Evolutionary conservation across 495 filamentous ascomycete species (phyloP).

Genomic region (Lophiotrema nucula): DNA sequence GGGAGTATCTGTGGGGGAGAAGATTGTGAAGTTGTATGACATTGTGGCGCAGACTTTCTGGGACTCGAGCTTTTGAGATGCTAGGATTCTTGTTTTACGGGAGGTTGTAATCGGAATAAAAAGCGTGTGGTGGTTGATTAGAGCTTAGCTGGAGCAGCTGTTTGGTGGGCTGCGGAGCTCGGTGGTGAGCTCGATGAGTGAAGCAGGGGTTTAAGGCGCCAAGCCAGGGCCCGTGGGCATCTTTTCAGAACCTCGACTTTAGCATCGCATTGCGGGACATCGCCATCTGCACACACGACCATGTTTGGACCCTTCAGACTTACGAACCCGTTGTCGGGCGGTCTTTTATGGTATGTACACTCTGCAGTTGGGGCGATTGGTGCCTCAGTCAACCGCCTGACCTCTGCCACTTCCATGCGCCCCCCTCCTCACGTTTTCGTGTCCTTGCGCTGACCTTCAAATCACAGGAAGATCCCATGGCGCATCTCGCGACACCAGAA

Average conservation of each 20-base stretch:
- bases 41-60: slow-evolving; percentile 52
- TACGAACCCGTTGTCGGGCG: slow-evolving; percentile 70
- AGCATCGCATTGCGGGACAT: too few relatives aligned
- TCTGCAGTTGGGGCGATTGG: neutral
- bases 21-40: slow-evolving; percentile 96
- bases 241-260: too few relatives aligned
- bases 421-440: neutral
- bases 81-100: too few relatives aligned
- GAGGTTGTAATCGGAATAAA: neutral
- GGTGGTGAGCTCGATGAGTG: too few relatives aligned
- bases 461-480: slow-evolving; percentile 91
- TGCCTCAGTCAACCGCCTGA: neutral
- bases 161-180: neutral
- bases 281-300: slow-evolving; percentile 31
- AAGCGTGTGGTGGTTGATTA: neutral
- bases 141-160: neutral
- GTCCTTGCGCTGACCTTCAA: neutral
- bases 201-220: slow-evolving; percentile 6
- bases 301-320: slow-evolving; percentile 85
- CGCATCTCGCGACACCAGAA: slow-evolving; percentile 89
- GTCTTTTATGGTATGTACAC: slow-evolving; percentile 46
- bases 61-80: too few relatives aligned
- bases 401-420: neutral
- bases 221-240: slow-evolving; percentile 1
- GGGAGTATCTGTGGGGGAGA: slow-evolving; percentile 90